Conservation (phyloP, 1,284 basidiomycete genomes). For the Melanopsichium pennsylvanicum region DNA sequence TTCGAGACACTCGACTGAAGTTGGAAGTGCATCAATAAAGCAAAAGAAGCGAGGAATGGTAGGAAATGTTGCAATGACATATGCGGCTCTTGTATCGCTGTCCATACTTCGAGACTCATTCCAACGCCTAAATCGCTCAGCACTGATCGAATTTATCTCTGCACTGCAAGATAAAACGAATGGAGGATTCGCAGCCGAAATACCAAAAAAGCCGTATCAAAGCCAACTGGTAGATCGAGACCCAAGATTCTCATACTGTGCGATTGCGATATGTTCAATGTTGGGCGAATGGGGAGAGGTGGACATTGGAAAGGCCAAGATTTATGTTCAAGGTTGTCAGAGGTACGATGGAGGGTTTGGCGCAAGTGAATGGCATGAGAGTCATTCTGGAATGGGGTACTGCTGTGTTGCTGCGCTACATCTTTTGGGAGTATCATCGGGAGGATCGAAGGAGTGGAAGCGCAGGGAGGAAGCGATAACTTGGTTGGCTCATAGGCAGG, state of each 20-base stretch:
- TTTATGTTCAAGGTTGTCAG: constrained; percentile 73
- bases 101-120: constrained; percentile 57
- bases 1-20: no score
- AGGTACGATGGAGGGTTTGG: constrained; percentile 93
- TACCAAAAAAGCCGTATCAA: constrained; percentile 68
- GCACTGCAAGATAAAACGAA: constrained; percentile 38
- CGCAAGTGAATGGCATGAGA: constrained; percentile 80
- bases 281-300: constrained; percentile 80
- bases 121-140: constrained; percentile 32
- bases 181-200: constrained; percentile 69
- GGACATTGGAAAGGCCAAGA: constrained; percentile 72
- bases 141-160: constrained; percentile 21
- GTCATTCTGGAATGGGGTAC: constrained; percentile 94
- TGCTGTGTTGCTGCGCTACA: constrained; percentile 81
- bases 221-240: constrained; percentile 71
- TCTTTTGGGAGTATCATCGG: constrained; percentile 66
- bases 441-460: constrained; percentile 2
- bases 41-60: no score
- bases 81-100: constrained; percentile 56
- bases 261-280: constrained; percentile 81
- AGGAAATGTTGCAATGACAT: constrained; percentile 58
- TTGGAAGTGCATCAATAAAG: no score
- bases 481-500: constrained; percentile 37
- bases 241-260: constrained; percentile 85
- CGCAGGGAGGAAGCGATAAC: constrained; percentile 4